phyloP scores from a whole-genome alignment of 2,329 filamentous ascomycete genomes.

The Boeremia lycopersici region DNA sequence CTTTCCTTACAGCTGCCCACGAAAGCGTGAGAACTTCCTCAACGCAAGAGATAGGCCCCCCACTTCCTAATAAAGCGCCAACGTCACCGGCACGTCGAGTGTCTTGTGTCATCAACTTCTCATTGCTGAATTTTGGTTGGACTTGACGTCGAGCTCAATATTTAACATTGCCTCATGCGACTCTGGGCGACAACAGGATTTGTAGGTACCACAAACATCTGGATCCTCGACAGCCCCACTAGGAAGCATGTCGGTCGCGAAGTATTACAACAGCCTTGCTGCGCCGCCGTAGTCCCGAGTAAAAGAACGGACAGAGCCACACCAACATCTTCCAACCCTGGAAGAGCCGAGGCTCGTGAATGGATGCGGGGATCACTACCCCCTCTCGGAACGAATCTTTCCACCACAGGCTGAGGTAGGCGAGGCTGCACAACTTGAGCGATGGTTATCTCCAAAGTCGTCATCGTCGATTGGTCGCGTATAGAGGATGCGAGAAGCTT shows the following conservation, averaged over 20 bases:
- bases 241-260: not conserved
- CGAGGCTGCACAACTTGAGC: not conserved
- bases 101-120: not conserved
- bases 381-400: slow-evolving; percentile 2
- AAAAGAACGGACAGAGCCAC: not conserved
- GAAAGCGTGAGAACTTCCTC: not conserved
- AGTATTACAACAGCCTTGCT: not conserved
- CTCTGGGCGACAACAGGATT: not conserved
- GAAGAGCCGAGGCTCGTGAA: slow-evolving; percentile 6
- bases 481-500: slow-evolving; percentile 12
- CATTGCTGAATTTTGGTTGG: not conserved
- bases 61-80: not conserved
- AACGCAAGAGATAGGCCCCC: not conserved
- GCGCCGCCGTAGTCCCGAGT: not conserved
- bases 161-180: not conserved
- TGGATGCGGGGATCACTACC: not conserved
- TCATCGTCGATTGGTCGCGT: slow-evolving; percentile 9
- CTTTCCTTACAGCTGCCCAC: not conserved
- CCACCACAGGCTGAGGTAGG: not conserved
- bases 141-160: no score
- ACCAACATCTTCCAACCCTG: not conserved
- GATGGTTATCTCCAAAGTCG: not conserved
- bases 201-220: not conserved
- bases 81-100: not conserved
- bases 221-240: not conserved